phyloP scores from a whole-genome alignment of 805 yeast genomes.

The Debaryomyces prosopidis region DNA sequence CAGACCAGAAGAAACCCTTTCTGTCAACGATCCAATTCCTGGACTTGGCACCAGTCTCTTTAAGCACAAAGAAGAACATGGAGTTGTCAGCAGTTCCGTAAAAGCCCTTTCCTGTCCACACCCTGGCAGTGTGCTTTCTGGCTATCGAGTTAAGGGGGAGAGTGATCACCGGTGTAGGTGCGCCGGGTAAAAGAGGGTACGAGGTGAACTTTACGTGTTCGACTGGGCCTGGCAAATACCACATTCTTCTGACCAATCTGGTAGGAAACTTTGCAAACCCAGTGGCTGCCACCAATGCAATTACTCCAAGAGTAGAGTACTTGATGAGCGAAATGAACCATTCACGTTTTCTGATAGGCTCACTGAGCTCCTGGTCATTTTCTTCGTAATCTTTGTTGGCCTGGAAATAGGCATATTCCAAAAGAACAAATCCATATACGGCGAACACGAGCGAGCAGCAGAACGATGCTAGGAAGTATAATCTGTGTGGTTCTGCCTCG shows the following conservation, averaged over 20 bases:
- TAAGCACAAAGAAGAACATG: conserved; percentile 70
- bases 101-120: conserved; percentile 86
- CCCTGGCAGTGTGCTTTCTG: conserved; percentile 61
- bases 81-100: conserved; percentile 80
- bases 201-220: conserved; percentile 66
- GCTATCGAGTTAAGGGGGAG: conserved; percentile 57
- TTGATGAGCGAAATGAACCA: conserved; percentile 31
- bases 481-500: conserved; percentile 80
- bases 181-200: conserved; percentile 74
- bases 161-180: conserved; percentile 73
- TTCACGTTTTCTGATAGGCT: conserved; percentile 42
- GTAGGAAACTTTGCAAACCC: conserved; percentile 54
- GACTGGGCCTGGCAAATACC: conserved; percentile 65
- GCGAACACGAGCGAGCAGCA: conserved; percentile 68
- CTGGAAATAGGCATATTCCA: conserved; percentile 56
- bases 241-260: conserved; percentile 70
- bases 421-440: conserved; percentile 63
- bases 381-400: conserved; percentile 53
- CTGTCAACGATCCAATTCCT: conserved; percentile 78
- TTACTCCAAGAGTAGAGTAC: conserved; percentile 28
- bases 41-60: conserved; percentile 47
- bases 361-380: conserved; percentile 48
- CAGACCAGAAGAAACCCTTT: conserved; percentile 91
- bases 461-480: conserved; percentile 69
- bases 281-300: conserved; percentile 30